Conservation (phyloP, 1,139 yeast genomes). For the Kluyveromyces sp. region DNA sequence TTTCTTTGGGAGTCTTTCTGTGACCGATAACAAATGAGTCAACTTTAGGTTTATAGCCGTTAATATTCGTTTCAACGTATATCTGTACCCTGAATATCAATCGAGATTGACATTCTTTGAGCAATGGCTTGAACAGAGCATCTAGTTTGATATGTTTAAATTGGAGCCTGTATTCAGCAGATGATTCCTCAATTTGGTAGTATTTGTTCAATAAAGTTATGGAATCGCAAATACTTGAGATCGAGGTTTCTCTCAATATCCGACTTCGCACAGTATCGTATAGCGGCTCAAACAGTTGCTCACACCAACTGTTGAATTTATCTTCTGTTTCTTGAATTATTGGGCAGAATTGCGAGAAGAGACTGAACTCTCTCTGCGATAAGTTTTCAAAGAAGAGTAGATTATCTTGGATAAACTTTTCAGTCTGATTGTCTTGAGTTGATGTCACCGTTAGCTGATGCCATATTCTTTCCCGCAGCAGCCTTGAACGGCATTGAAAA, state of each 20-base stretch:
- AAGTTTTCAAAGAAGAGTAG: conserved; percentile 52
- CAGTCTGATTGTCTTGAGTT: conserved; percentile 33
- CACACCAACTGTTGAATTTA: conserved; percentile 44
- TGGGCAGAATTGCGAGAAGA: conserved; percentile 51
- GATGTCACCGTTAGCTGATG: conserved; percentile 33
- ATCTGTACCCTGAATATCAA: conserved; percentile 72
- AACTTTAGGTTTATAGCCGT: conserved; percentile 57
- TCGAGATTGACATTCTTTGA: conserved; percentile 72
- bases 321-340: conserved; percentile 20
- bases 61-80: conserved; percentile 60
- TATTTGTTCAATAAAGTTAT: conserved; percentile 64
- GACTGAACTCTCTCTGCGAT: conserved; percentile 51
- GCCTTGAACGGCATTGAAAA: conserved; percentile 46
- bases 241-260: conserved; percentile 62
- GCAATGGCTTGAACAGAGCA: conserved; percentile 58
- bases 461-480: conserved; percentile 41
- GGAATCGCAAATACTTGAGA: conserved; percentile 64
- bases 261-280: conserved; percentile 62
- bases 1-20: conserved; percentile 31
- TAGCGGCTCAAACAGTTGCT: conserved; percentile 62
- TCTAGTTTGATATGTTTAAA: conserved; percentile 42
- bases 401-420: conserved; percentile 52
- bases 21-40: conserved; percentile 58
- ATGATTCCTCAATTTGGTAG: conserved; percentile 51
- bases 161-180: conserved; percentile 26